Evolutionary conservation across 1,284 basidiomycete species (phyloP), one percentile per base, ranked within the genome.

Genomic region (Blastosporella zonata): DNA sequence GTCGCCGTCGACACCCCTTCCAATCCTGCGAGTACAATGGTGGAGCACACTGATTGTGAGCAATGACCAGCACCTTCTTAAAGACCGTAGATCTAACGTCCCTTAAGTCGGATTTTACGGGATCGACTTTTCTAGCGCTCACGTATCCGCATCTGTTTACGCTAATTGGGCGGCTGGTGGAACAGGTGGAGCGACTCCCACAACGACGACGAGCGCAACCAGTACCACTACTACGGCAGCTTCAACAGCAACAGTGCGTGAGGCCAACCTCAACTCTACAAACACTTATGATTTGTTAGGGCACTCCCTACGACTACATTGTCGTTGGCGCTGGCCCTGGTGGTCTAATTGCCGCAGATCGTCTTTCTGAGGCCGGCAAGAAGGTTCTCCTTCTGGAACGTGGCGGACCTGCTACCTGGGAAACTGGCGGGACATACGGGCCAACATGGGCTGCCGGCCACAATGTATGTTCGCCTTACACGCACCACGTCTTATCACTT

Each of bases 301-400:
- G 71, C 3, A 77, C 72, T 8, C 73, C 78, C 6, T 82, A 80
- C 52, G 81, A 84, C 56, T 83, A 82, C 53, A 80, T 84, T 56
- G 67, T 82, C 46, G 80, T 84, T 39, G 81, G 81, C 34, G 73
- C 73, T 40, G 81, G 80, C 12, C 70, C 79, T 3, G 79, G 72
- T 51, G 68, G 69, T 34, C 50, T 71, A 23, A 55, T 70, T 49
- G 59, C 72, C 20, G 81, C 81, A 0, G 81, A 84, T 56, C 73
- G 81, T 34, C 63, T 84, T 1, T 78, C 79, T 2, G 74, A 83
- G 60, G 73, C 77, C 27, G 79, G 79, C 23, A 82, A 83, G 66
- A 81, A 80, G 47, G 79, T 83, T 4, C 66, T 83, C 8, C 66
- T 84, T 2, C 63, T 83, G 6, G 81, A 83, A 58, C 77, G 81